phyloP scores from a whole-genome alignment of 495 filamentous ascomycete species.

The Bacidia gigantensis region DNA sequence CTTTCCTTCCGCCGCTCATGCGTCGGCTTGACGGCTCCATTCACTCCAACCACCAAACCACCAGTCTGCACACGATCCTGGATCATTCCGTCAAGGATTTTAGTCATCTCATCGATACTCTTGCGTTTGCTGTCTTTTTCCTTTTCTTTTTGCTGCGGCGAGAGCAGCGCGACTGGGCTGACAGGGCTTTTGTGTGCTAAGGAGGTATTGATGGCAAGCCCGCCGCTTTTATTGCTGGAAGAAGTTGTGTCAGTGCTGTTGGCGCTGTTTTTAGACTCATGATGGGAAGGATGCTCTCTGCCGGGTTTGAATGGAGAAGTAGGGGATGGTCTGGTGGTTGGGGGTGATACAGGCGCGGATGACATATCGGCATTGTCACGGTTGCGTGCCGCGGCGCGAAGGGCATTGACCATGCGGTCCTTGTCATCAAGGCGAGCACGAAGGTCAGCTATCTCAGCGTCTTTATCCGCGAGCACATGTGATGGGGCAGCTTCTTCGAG shows the following conservation, averaged over 20 bases:
- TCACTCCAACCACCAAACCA: slow-evolving; percentile 42
- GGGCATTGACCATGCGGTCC: slow-evolving; percentile 78
- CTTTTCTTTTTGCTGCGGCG: slow-evolving; percentile 17
- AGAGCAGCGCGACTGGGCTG: slow-evolving; percentile 20
- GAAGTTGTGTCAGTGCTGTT: slow-evolving; percentile 12
- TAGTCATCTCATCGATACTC: slow-evolving; percentile 77
- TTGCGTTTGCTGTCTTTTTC: slow-evolving; percentile 40
- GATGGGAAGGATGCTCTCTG: slow-evolving; percentile 21
- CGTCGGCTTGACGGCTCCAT: slow-evolving; percentile 41
- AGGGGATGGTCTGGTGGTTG: slow-evolving; percentile 1
- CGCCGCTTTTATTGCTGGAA: slow-evolving; percentile 7
- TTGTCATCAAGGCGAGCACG: slow-evolving; percentile 88
- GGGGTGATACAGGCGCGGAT: slow-evolving; percentile 25
- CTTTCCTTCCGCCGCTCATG: slow-evolving; percentile 14
- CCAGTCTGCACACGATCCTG: slow-evolving; percentile 66
- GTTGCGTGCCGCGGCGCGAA: slow-evolving; percentile 76
- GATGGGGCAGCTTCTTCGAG: slow-evolving; percentile 54
- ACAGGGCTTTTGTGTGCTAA: slow-evolving; percentile 1
- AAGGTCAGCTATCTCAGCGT: slow-evolving; percentile 84
- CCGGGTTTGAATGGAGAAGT: slow-evolving; percentile 10
- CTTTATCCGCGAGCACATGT: slow-evolving; percentile 68
- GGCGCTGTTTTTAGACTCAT: slow-evolving; percentile 22
- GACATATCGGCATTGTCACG: slow-evolving; percentile 67
- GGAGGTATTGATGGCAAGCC: slow-evolving; percentile 8
- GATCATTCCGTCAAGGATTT: slow-evolving; percentile 90